Conservation (phyloP, 2,329 filamentous ascomycete genomes). For the Neofusicoccum sp. region DNA sequence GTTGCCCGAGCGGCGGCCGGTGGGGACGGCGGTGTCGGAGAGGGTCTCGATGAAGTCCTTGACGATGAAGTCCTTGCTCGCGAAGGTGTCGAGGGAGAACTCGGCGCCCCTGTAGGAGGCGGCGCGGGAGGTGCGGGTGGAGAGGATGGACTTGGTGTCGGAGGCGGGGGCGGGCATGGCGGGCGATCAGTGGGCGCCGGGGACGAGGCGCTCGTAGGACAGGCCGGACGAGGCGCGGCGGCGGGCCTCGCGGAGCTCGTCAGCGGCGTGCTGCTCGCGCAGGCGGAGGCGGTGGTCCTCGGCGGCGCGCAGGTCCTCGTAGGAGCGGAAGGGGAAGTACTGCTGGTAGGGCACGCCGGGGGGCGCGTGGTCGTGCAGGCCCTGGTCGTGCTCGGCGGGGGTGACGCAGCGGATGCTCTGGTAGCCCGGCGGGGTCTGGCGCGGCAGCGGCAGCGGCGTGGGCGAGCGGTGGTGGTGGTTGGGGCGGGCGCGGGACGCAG, state of each 20-base stretch:
- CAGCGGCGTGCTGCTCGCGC: slow-evolving; percentile 6
- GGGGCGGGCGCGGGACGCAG: background rate
- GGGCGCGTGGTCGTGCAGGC: slow-evolving; percentile 17
- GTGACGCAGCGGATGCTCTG: slow-evolving; percentile 18
- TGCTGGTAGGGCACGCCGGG: slow-evolving; percentile 19
- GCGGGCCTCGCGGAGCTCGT: slow-evolving; percentile 17
- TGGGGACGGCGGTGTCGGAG: slow-evolving; percentile 78
- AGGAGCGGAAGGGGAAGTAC: slow-evolving; percentile 18
- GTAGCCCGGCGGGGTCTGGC: slow-evolving; percentile 18
- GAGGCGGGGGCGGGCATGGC: slow-evolving; percentile 36
- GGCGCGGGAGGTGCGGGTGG: slow-evolving; percentile 39
- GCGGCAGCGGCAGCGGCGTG: slow-evolving; percentile 5
- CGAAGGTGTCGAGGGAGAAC: slow-evolving; percentile 79
- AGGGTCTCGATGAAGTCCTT: slow-evolving; percentile 95
- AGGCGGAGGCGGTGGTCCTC: slow-evolving; percentile 4
- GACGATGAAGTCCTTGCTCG: slow-evolving; percentile 81
- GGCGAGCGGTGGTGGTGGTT: background rate
- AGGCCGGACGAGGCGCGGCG: slow-evolving; percentile 13
- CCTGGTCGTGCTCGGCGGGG: slow-evolving; percentile 16
- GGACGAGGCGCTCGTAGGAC: slow-evolving; percentile 5
- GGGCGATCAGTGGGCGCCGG: slow-evolving; percentile 12
- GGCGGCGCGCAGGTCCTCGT: slow-evolving; percentile 18
- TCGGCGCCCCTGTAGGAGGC: slow-evolving; percentile 63
- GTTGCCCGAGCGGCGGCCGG: slow-evolving; percentile 71
- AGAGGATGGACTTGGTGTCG: slow-evolving; percentile 44